Percentiles rank a stretch among this genome's conserved stretches.
Evolutionary conservation across 768 basidiomycete species (phyloP).

Genomic region (Mycena sanguinolenta): DNA sequence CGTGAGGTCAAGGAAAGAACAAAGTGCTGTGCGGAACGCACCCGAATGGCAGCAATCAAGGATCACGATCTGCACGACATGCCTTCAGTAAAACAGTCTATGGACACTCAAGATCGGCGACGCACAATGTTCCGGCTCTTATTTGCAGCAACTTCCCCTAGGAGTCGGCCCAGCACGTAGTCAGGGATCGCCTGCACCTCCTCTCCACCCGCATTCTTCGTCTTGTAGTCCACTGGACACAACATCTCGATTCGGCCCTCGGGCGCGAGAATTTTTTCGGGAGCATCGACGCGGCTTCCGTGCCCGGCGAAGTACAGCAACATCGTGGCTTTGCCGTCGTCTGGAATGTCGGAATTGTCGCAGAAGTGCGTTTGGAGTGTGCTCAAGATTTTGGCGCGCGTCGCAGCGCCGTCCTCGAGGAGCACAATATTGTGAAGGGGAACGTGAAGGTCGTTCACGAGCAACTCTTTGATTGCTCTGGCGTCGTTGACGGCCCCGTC

Average conservation of each 20-base stretch:
- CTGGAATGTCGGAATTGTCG: neutral
- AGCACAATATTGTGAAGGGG: neutral
- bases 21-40: too few relatives aligned
- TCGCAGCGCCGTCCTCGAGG: too few relatives aligned
- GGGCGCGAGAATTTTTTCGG: neutral
- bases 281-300: neutral
- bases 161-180: conserved; percentile 16
- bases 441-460: neutral
- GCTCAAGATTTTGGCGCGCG: neutral
- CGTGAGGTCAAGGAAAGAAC: too few relatives aligned
- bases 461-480: neutral
- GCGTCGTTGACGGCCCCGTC: too few relatives aligned
- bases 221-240: conserved; percentile 12
- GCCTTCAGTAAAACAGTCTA: neutral
- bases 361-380: neutral
- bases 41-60: too few relatives aligned
- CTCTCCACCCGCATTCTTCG: neutral
- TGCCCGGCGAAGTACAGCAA: too few relatives aligned
- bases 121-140: conserved; percentile 13
- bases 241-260: neutral
- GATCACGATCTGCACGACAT: neutral
- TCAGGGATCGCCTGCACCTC: too few relatives aligned
- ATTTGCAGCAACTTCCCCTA: neutral
- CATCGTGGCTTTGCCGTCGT: neutral
- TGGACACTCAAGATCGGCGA: neutral